These are phyloP conservation scores for Sporothrix brasiliensis DNA, from an alignment of 2,329 filamentous ascomycete species.

Conservation along the genomic window DNA sequence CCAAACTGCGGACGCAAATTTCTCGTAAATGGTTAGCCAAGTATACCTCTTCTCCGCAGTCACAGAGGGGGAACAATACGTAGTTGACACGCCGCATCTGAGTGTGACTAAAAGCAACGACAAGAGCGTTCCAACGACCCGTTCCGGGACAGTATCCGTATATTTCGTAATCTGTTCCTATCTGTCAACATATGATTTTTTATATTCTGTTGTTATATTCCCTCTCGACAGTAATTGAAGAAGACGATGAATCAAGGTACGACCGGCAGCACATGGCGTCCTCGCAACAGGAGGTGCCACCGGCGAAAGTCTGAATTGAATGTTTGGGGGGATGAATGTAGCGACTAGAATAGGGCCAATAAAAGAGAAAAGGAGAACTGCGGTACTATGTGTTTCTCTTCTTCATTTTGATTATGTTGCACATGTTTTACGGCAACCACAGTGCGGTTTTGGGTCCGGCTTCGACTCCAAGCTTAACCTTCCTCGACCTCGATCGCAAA, in stretches of 20 bases:
- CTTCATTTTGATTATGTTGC: conserved; percentile 5
- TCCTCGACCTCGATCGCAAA: background rate
- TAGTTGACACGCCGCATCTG: background rate
- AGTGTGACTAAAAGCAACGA: background rate
- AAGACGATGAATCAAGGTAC: too few species aligned
- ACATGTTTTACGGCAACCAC: conserved; percentile 8
- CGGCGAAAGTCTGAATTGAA: background rate
- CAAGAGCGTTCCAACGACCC: background rate
- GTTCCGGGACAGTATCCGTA: background rate
- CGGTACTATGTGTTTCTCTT: background rate
- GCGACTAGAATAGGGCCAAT: background rate
- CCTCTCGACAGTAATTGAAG: background rate
- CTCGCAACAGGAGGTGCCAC: background rate
- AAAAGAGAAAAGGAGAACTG: background rate
- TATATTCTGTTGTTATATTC: background rate
- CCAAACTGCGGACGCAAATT: too few species aligned
- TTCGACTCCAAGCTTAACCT: background rate
- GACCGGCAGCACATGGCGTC: background rate
- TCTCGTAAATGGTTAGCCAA: background rate
- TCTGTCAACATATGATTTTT: background rate
- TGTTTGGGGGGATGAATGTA: background rate
- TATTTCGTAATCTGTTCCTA: background rate
- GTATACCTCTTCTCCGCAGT: background rate
- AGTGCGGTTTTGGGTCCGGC: background rate
- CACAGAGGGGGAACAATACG: background rate